A percentile compares a stretch with the other conserved stretches of the same genome.
Evolutionary conservation across 768 basidiomycete species (phyloP).

Genomic region (Postia placenta): DNA sequence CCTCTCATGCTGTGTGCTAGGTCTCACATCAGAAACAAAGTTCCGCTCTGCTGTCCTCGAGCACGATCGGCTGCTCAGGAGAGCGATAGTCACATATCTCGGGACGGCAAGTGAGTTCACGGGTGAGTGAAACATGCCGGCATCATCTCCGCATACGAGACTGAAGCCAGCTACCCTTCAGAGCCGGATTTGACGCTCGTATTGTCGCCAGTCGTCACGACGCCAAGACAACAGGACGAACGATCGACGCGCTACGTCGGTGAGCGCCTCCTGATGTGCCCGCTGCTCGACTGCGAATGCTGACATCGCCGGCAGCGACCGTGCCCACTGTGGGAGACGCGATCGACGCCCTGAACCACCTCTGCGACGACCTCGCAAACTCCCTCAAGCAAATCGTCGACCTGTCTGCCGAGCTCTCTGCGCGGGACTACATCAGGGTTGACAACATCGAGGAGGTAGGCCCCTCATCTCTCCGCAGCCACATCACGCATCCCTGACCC

Average conservation of each 20-base stretch:
- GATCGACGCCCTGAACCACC: conserved; percentile 56
- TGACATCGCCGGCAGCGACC: conserved; percentile 40
- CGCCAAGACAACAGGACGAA: conserved; percentile 52
- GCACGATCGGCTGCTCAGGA: conserved; percentile 53
- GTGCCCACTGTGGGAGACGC: conserved; percentile 74
- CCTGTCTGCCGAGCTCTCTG: conserved; percentile 62
- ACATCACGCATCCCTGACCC: not conserved
- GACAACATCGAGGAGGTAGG: conserved; percentile 71
- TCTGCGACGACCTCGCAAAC: conserved; percentile 54
- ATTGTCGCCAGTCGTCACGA: conserved; percentile 59
- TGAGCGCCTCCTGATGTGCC: too few species aligned
- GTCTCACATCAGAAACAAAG: conserved; percentile 45
- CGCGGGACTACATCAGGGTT: conserved; percentile 63
- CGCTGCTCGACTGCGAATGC: too few species aligned
- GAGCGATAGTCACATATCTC: conserved; percentile 59
- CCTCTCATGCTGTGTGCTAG: conserved; percentile 26
- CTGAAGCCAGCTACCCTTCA: conserved; percentile 12
- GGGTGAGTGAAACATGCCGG: conserved; percentile 28
- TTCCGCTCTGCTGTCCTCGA: conserved; percentile 54
- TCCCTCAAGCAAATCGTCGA: conserved; percentile 62
- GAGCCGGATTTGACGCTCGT: conserved; percentile 71
- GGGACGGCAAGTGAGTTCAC: conserved; percentile 71
- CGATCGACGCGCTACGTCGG: conserved; percentile 51
- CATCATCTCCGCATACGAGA: not conserved
- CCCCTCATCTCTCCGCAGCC: not conserved